Conservation (phyloP, 306 rosid genomes). For the Vicia sativa region DNA sequence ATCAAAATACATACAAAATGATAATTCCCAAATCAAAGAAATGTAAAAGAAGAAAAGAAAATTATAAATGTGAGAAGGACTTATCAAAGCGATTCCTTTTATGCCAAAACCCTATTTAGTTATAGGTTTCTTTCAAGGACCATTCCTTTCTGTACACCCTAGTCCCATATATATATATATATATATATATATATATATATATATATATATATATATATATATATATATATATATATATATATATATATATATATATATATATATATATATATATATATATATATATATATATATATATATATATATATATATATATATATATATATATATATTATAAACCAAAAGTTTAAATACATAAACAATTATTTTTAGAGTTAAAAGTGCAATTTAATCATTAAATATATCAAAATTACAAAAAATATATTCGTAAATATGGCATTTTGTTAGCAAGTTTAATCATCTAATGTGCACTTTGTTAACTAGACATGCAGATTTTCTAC, state of each 20-base stretch:
- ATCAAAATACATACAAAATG: too few species aligned
- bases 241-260: conserved; percentile 20
- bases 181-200: conserved; percentile 17
- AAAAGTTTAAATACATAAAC: background rate
- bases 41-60: background rate
- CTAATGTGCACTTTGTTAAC: too few species aligned
- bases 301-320: conserved; percentile 12
- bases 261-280: conserved; percentile 17
- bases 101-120: conserved; percentile 33
- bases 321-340: conserved; percentile 8
- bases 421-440: too few species aligned
- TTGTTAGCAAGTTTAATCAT: too few species aligned
- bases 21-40: background rate
- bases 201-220: conserved; percentile 12
- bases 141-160: conserved; percentile 35
- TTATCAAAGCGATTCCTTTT: conserved; percentile 28
- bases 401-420: too few species aligned
- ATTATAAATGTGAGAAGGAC: conserved; percentile 39
- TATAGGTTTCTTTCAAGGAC: conserved; percentile 38
- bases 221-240: conserved; percentile 19
- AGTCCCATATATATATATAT: conserved; percentile 24
- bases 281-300: conserved; percentile 12
- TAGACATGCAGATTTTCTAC: too few species aligned
- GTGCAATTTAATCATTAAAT: too few species aligned
- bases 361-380: background rate